Evolutionary conservation across 129 eudicot species (phyloP).

Genomic region (Chrysanthemum lavandulifolium): DNA sequence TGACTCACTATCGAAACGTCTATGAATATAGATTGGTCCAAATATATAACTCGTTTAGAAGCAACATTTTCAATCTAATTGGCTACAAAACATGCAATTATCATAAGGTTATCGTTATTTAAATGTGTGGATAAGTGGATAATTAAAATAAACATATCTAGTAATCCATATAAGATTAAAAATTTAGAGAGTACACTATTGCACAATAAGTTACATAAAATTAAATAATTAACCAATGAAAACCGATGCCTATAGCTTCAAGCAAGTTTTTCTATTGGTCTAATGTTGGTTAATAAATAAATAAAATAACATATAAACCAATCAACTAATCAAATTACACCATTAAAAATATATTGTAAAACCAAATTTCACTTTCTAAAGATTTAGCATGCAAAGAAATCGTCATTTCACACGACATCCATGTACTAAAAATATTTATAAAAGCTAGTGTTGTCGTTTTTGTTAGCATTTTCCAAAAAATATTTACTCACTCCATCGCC

Average conservation of each 20-base stretch:
- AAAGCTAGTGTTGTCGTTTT: conserved; percentile 32
- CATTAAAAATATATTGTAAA: conserved; percentile 3
- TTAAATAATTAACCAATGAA: conserved; percentile 1
- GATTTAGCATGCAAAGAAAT: conserved; percentile 19
- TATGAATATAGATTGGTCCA: no score
- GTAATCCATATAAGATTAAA: no score
- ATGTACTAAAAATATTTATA: not conserved
- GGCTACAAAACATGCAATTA: no score
- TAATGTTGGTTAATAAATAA: conserved; percentile 8
- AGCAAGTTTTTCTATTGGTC: conserved; percentile 16
- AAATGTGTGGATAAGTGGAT: no score
- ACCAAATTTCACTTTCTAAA: conserved; percentile 22
- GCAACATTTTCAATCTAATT: no score
- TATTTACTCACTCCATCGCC: not conserved
- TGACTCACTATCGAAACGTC: no score
- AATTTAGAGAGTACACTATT: no score
- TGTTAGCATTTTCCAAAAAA: not conserved
- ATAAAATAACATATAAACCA: no score
- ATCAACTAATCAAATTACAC: not conserved
- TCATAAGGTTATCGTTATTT: no score
- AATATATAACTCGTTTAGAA: no score
- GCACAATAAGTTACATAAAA: no score
- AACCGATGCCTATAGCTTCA: not conserved
- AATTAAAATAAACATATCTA: no score
- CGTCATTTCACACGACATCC: conserved; percentile 28